phyloP scores from a whole-genome alignment of 2,329 filamentous ascomycete species.

The Celoporthe dispersa region DNA sequence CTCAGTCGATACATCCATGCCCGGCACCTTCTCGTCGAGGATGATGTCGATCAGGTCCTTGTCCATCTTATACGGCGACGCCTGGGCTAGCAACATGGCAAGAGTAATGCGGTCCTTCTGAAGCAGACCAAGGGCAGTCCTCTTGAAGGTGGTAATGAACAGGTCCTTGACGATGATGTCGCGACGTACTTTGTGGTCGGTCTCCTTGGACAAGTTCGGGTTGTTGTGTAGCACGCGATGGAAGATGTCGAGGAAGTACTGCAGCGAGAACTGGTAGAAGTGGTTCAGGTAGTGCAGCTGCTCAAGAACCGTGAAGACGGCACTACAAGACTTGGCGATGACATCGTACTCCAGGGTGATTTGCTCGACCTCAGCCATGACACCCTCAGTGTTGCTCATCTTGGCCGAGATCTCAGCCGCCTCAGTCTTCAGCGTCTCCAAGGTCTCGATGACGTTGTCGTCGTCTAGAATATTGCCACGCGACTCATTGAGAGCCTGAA shows the following conservation, averaged over 20 bases:
- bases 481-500: slow-evolving; percentile 96
- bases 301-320: slow-evolving; percentile 94
- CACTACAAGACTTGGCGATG: slow-evolving; percentile 92
- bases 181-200: slow-evolving; percentile 77
- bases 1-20: slow-evolving; percentile 77
- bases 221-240: slow-evolving; percentile 85
- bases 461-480: slow-evolving; percentile 98
- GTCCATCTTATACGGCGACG: slow-evolving; percentile 95
- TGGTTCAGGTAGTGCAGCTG: slow-evolving; percentile 98
- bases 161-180: slow-evolving; percentile 90
- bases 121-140: slow-evolving; percentile 88
- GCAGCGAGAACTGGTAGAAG: slow-evolving; percentile 98
- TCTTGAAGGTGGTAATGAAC: slow-evolving; percentile 88
- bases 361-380: slow-evolving; percentile 96
- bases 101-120: slow-evolving; percentile 95
- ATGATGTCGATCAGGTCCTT: slow-evolving; percentile 85
- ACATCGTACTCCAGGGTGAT: slow-evolving; percentile 94
- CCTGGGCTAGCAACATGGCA: slow-evolving; percentile 92
- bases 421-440: slow-evolving; percentile 97
- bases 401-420: slow-evolving; percentile 94
- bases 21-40: slow-evolving; percentile 76
- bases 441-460: slow-evolving; percentile 95
- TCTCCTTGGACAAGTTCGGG: slow-evolving; percentile 70
- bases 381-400: slow-evolving; percentile 94
- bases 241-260: slow-evolving; percentile 98